Base-by-base conservation (phyloP, 2,329 filamentous ascomycete species). In the Juglanconis oblonga region DNA sequence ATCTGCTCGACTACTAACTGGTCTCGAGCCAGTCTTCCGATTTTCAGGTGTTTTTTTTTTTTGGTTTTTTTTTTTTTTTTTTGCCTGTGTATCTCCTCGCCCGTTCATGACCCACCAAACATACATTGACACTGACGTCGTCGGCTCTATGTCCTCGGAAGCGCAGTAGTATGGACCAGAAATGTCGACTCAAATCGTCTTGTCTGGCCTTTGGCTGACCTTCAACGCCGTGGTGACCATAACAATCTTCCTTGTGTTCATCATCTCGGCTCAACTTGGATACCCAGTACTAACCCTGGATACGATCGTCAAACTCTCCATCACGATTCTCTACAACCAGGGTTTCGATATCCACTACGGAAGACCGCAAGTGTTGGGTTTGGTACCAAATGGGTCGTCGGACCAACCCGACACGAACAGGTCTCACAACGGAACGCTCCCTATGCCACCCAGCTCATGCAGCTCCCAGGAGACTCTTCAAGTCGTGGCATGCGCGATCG, bases 211-310 rank as follows among this genome's bases (percentile, higher is more conserved):
- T 42, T 42, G 38, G 38, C 38, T 42, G 38, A 42, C 10, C 4
- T 4, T 42, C 38, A 42, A 42, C 9, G n/a, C n/a, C 11, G 38
- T 14, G 4, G 38, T 14, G 38, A 42, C 38, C 10, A 11, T 13
- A 13, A 14, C 38, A 42, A 10, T 42, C 4, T 42, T 42, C 38
- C 9, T 4, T 4, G 9, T 4, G 4, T 9, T 10, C n/a, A 4
- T 42, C 9, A 42, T 13, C 38, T 42, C n/a, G 38, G 5, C n/a
- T 8, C 48, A 17, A 31, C n/a, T 40, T 0, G 45, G 45, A 3
- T 57, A 51, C 13, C 35, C 42, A n/a, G 42, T 51, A 11, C 55
- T 57, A 9, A 57, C 55, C 7, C 35, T 35, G 2, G 55, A 57
- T 40, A 48, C 55, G 6, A 7, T 57, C 35, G 35, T 42, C 24